These are phyloP conservation scores for Gracilaria caudata DNA, from an alignment of 23 red algal genomes.

Conservation along the genomic window DNA sequence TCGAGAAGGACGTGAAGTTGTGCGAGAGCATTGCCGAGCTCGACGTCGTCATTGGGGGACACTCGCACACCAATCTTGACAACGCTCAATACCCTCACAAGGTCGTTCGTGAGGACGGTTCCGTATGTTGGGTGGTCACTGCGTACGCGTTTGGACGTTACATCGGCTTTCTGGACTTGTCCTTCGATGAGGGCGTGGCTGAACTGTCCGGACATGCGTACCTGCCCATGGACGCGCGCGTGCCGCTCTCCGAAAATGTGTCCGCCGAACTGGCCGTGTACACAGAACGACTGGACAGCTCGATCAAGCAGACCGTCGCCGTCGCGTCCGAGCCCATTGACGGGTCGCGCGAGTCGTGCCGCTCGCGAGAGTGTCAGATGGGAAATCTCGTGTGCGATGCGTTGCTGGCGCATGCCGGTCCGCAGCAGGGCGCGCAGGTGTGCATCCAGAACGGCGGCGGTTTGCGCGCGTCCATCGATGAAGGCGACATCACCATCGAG, in stretches of 20 bases:
- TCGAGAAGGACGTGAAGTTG: constrained; percentile 32
- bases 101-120: constrained; percentile 45
- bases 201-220: constrained; percentile 13
- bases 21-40: constrained; percentile 20
- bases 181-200: constrained; percentile 16
- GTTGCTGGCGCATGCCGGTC: constrained; percentile 2
- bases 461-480: constrained; percentile 11
- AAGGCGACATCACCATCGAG: constrained; percentile 22
- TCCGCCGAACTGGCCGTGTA: neutral
- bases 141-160: constrained; percentile 47
- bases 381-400: constrained; percentile 57
- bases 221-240: constrained; percentile 27
- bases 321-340: neutral
- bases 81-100: constrained; percentile 33
- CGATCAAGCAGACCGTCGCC: constrained; percentile 13
- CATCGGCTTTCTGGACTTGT: constrained; percentile 31
- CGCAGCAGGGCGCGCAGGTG: neutral
- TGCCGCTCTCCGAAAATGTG: neutral
- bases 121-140: constrained; percentile 31
- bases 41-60: constrained; percentile 54
- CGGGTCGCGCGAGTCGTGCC: neutral
- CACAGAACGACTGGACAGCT: constrained; percentile 9
- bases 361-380: constrained; percentile 19
- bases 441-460: constrained; percentile 43
- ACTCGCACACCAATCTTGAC: constrained; percentile 45